Conservation (phyloP, 495 filamentous ascomycete genomes). For the Penicillium daleae region DNA sequence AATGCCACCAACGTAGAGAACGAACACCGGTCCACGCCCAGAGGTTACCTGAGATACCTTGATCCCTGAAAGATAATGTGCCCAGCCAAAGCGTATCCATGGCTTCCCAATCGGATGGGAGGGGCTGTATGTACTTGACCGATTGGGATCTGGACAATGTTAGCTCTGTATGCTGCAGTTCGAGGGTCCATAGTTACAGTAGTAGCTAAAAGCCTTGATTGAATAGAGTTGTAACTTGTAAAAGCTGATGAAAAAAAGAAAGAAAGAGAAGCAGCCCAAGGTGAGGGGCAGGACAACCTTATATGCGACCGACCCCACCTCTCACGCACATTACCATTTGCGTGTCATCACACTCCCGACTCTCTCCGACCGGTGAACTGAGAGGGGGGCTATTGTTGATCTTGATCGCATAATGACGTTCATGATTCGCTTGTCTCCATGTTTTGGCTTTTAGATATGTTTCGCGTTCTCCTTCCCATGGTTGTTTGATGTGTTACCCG, state of each 20-base stretch:
- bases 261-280: neutral
- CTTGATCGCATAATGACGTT: conserved; percentile 25
- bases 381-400: conserved; percentile 18
- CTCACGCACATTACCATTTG: neutral
- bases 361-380: conserved; percentile 33
- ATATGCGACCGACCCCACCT: conserved; percentile 27
- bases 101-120: conserved; percentile 39
- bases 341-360: conserved; percentile 20
- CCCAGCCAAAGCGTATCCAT: conserved; percentile 46
- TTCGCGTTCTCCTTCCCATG: neutral
- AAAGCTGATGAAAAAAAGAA: conserved; percentile 7
- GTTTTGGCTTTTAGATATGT: neutral
- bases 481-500: neutral
- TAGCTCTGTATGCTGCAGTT: conserved; percentile 13
- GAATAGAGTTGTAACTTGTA: neutral
- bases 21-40: conserved; percentile 73
- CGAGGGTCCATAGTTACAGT: conserved; percentile 28
- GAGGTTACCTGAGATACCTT: conserved; percentile 66
- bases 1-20: conserved; percentile 35
- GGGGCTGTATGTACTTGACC: conserved; percentile 33
- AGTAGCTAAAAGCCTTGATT: conserved; percentile 2
- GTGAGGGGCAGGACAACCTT: conserved; percentile 29
- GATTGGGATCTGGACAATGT: conserved; percentile 21
- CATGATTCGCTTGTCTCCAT: conserved; percentile 10
- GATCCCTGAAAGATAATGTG: conserved; percentile 49